phyloP scores from a whole-genome alignment of 371 early-diverging fungal genomes.

The Zopfochytrium polystomum region DNA sequence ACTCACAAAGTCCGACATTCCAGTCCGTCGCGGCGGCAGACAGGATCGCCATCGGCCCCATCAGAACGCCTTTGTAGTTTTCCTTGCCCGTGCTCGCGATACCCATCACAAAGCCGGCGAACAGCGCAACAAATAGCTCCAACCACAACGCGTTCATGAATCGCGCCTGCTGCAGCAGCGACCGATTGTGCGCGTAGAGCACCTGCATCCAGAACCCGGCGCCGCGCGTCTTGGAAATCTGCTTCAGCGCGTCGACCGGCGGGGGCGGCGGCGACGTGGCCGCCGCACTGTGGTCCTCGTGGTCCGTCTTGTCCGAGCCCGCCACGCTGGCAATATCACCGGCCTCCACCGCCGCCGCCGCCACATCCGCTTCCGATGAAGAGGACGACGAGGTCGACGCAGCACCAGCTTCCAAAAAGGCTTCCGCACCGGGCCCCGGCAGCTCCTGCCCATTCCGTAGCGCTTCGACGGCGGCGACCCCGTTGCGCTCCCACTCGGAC shows the following conservation, averaged over 20 bases:
- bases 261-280: too few relatives aligned
- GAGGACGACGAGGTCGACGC: neutral
- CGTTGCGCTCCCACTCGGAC: constrained; percentile 9
- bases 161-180: constrained; percentile 20
- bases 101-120: constrained; percentile 30
- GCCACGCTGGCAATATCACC: neutral
- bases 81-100: constrained; percentile 17
- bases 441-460: neutral
- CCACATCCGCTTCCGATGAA: neutral
- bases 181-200: constrained; percentile 3
- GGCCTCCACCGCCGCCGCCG: neutral
- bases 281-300: too few relatives aligned
- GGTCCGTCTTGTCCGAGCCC: neutral
- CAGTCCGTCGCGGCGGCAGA: constrained; percentile 16
- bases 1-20: neutral
- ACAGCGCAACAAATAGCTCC: constrained; percentile 21
- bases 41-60: constrained; percentile 9
- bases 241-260: neutral
- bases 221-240: constrained; percentile 10
- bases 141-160: constrained; percentile 8
- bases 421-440: neutral
- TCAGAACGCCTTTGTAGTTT: constrained; percentile 21
- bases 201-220: constrained; percentile 23
- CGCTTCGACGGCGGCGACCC: neutral
- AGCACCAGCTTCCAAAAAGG: neutral